phyloP scores from a whole-genome alignment of 257 asterid genomes.

The Nemophila menziesii region DNA sequence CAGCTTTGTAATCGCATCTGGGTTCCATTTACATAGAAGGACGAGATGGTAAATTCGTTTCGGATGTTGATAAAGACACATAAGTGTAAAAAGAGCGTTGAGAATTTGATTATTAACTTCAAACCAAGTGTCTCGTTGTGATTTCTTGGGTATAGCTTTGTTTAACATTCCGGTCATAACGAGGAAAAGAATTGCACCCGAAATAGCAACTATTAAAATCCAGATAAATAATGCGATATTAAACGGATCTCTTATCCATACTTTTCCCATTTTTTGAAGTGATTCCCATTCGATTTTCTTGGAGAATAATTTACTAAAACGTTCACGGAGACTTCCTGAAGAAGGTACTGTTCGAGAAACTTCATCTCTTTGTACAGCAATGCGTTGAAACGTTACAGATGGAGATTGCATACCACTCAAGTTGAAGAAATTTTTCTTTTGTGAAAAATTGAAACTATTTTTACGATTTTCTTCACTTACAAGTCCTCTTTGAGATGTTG shows the following conservation, averaged over 20 bases:
- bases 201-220: slow-evolving; percentile 60
- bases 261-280: slow-evolving; percentile 41
- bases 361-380: slow-evolving; percentile 52
- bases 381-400: slow-evolving; percentile 47
- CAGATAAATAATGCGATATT: slow-evolving; percentile 66
- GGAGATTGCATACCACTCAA: slow-evolving; percentile 63
- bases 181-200: slow-evolving; percentile 80
- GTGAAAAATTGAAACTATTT: slow-evolving; percentile 22
- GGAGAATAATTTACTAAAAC: slow-evolving; percentile 40
- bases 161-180: slow-evolving; percentile 87
- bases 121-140: slow-evolving; percentile 70
- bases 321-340: slow-evolving; percentile 68
- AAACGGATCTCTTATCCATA: slow-evolving; percentile 68
- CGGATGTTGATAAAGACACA: slow-evolving; percentile 86
- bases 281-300: slow-evolving; percentile 45
- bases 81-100: slow-evolving; percentile 73
- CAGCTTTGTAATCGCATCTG: slow-evolving; percentile 44
- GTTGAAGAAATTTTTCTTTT: slow-evolving; percentile 33
- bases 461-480: slow-evolving; percentile 27
- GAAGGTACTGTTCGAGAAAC: slow-evolving; percentile 72
- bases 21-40: slow-evolving; percentile 54
- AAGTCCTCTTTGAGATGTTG: slow-evolving; percentile 54
- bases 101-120: slow-evolving; percentile 88
- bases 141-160: slow-evolving; percentile 57
- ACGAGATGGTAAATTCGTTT: slow-evolving; percentile 57